Conservation (phyloP, 1,284 basidiomycete species). For the Irpex rosettiformis region DNA sequence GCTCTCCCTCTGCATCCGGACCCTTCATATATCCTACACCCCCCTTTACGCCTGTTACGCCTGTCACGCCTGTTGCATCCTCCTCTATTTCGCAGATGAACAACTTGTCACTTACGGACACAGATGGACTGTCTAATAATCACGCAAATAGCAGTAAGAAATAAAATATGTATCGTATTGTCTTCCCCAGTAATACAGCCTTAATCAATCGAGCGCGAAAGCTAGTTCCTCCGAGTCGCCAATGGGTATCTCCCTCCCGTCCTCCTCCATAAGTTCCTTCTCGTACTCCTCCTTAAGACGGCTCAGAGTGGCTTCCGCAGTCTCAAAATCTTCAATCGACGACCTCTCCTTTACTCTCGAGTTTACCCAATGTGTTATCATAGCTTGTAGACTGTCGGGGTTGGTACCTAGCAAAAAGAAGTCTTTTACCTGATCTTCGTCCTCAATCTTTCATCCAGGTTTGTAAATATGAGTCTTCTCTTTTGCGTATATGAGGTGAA, state of each 20-base stretch:
- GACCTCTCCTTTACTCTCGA: background rate
- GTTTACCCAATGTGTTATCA: background rate
- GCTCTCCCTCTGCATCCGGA: background rate
- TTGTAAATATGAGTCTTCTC: constrained; percentile 2
- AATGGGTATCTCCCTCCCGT: background rate
- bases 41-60: background rate
- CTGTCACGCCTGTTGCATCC: background rate
- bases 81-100: background rate
- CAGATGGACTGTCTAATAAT: background rate
- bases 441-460: background rate
- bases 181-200: too few relatives aligned
- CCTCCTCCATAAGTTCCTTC: background rate
- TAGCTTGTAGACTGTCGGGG: background rate
- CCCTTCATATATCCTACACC: background rate
- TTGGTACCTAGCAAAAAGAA: background rate
- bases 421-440: background rate
- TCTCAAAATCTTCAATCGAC: background rate
- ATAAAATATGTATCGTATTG: too few relatives aligned
- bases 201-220: too few relatives aligned
- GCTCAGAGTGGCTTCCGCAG: background rate
- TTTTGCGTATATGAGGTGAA: constrained; percentile 5
- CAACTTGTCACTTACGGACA: background rate
- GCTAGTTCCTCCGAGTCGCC: background rate
- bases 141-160: background rate
- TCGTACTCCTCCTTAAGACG: background rate